Evolutionary conservation across 257 asterid species (phyloP).

Genomic region (Scutellaria barbata): DNA sequence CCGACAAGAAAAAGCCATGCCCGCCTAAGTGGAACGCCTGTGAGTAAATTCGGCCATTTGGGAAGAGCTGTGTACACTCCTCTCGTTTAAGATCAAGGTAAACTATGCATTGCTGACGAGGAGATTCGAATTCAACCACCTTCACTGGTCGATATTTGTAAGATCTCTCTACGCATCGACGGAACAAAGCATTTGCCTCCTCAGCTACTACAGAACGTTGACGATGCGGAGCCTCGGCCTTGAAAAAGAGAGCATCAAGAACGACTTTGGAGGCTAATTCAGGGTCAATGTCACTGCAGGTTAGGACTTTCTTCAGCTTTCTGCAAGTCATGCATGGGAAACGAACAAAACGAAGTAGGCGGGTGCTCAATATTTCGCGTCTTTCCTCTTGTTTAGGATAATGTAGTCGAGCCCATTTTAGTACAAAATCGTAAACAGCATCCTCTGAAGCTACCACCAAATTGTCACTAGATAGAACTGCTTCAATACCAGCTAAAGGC

Average conservation of each 20-base stretch:
- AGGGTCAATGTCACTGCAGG: slow-evolving; percentile 64
- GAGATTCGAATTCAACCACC: slow-evolving; percentile 71
- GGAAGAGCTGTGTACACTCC: slow-evolving; percentile 69
- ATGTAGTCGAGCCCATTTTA: slow-evolving; percentile 79
- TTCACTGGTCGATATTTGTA: slow-evolving; percentile 83
- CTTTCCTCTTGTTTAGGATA: slow-evolving; percentile 70
- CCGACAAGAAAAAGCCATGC: slow-evolving; percentile 82
- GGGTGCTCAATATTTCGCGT: slow-evolving; percentile 59
- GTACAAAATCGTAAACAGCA: slow-evolving; percentile 68
- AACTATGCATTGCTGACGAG: slow-evolving; percentile 73
- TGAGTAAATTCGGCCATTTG: slow-evolving; percentile 69
- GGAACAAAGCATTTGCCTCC: slow-evolving; percentile 42
- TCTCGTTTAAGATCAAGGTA: slow-evolving; percentile 79
- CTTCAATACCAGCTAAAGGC: slow-evolving; percentile 82
- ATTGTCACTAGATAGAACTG: slow-evolving; percentile 70
- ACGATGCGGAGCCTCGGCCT: slow-evolving; percentile 72
- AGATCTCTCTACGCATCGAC: slow-evolving; percentile 69
- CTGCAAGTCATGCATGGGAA: slow-evolving; percentile 87
- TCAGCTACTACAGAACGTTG: slow-evolving; percentile 61
- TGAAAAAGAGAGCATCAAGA: slow-evolving; percentile 79
- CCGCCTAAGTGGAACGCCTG: slow-evolving; percentile 92
- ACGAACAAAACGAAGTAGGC: slow-evolving; percentile 66
- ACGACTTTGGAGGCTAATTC: slow-evolving; percentile 68
- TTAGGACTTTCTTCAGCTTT: slow-evolving; percentile 74
- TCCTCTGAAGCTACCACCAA: slow-evolving; percentile 88